phyloP scores from a whole-genome alignment of 1,284 basidiomycete genomes.

The Gastroboletus turbinatus region DNA sequence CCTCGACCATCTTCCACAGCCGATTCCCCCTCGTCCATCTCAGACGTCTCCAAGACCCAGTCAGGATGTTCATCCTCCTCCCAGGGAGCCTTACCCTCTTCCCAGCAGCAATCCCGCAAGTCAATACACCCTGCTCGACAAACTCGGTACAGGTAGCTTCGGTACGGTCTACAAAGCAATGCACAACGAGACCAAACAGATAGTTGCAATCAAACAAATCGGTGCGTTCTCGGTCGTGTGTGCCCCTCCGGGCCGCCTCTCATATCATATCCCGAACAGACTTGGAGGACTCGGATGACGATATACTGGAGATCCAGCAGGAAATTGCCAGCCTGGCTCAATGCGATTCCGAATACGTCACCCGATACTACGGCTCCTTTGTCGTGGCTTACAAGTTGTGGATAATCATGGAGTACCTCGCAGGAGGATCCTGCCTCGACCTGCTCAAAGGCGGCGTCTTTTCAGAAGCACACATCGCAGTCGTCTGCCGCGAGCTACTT shows the following conservation, averaged over 20 bases:
- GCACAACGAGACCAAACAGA: conserved; percentile 90
- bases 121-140: conserved; percentile 92
- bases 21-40: conserved; percentile 40
- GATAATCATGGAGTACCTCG: conserved; percentile 99
- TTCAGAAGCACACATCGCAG: conserved; percentile 90
- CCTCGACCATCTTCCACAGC: conserved; percentile 37
- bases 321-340: conserved; percentile 95
- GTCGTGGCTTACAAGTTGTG: conserved; percentile 96
- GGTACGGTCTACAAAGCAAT: conserved; percentile 96
- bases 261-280: conserved; percentile 42
- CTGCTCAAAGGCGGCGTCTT: conserved; percentile 90
- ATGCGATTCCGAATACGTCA: conserved; percentile 95
- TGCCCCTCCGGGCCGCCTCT: conserved; percentile 1
- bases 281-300: conserved; percentile 88
- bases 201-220: conserved; percentile 98
- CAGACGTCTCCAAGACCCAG: conserved; percentile 46
- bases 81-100: conserved; percentile 63
- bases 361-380: conserved; percentile 95
- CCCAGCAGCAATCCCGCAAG: conserved; percentile 78
- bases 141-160: conserved; percentile 96
- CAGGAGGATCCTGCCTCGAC: conserved; percentile 97
- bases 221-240: conserved; percentile 49
- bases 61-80: conserved; percentile 35
- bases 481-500: conserved; percentile 91
- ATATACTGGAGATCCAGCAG: conserved; percentile 96